Evolutionary conservation across 176 grass and related monocot genomes (phyloP).

Genomic region (Musa troglodytarum): DNA sequence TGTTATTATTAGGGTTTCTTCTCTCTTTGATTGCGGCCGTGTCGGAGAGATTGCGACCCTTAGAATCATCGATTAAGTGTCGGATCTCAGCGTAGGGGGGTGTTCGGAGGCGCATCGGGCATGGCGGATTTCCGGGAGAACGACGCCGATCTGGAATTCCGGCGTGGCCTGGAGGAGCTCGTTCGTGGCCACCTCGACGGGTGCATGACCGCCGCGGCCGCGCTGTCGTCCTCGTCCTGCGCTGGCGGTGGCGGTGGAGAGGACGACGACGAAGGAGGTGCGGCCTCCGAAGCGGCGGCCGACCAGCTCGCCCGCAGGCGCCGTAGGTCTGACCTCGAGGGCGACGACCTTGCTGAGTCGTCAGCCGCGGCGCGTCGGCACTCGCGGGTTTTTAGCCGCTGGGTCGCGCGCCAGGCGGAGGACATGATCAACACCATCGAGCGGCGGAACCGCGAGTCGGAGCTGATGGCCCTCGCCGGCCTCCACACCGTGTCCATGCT

Average conservation of each 20-base stretch:
- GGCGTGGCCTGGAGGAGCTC: constrained; percentile 15
- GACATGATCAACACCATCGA: constrained; percentile 26
- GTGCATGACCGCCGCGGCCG: neutral
- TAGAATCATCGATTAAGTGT: neutral
- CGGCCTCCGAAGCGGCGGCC: neutral
- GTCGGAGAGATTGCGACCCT: neutral
- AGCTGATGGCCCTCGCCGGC: constrained; percentile 32
- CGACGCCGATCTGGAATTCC: constrained; percentile 19
- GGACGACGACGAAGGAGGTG: neutral
- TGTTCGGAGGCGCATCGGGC: neutral
- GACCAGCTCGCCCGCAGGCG: constrained; percentile 3
- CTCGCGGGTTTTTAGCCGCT: constrained; percentile 17
- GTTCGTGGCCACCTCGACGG: constrained; percentile 3
- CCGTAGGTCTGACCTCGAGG: neutral
- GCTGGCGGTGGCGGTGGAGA: neutral
- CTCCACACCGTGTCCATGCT: constrained; percentile 37
- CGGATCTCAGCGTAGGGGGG: neutral
- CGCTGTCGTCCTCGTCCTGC: neutral
- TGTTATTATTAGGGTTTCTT: neutral
- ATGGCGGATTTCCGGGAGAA: constrained; percentile 17
- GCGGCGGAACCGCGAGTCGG: constrained; percentile 30
- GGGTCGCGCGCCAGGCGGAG: constrained; percentile 25
- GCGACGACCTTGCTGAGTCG: constrained; percentile 14
- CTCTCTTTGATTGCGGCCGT: neutral
- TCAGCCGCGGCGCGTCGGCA: constrained; percentile 14